Base-by-base conservation (phyloP, 495 filamentous ascomycete genomes). In the Lindgomyces ingoldianus region DNA sequence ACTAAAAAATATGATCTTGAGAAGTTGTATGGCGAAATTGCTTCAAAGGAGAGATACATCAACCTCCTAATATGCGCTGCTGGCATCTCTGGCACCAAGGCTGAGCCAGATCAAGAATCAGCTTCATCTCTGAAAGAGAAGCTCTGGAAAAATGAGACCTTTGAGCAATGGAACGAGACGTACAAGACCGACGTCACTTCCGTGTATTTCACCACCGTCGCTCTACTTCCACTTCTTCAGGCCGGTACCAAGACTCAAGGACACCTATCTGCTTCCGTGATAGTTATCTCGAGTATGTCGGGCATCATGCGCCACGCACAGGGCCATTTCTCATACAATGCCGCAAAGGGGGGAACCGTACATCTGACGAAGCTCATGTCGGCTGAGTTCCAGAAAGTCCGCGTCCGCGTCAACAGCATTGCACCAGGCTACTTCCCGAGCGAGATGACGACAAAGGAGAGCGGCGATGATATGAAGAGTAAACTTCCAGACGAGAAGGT, bases 361-460 rank as follows among this genome's bases (percentile, higher is more conserved):
- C 77, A 79, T 24, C 64, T 78, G 8, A 74, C 75, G 12, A 77
- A 77, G 61, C 67, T 81, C 12, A 80, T 82, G 80, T 75, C 72
- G 21, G 71, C 78, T 0, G 80, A 81, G 64, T 82, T 82, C 53
- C 74, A 77, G 64, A 78, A 77, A 57, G 41, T 74, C 0, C 64
- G 73, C 9, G 70, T 82, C 16, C 49, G 80, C 19, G 78, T 82
- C 12, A 82, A 82, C 60, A 71, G 60, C n/a, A 80, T 82, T 48
- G 80, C 80, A 19, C 79, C 79, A 12, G 79, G 78, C 1, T 81
- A 87, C 63, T 87, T 87, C 60, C 84, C 84, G 8, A 78, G 74
- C 30, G 84, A 87, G 74, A 83, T 89, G 85, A 89, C 86, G 54
- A 77, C 83, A 44, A 79, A 79, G 47, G 75, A 78, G 60, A 81